A percentile compares a stretch with the other conserved stretches of the same genome.
Conservation (phyloP, 441 rosid genomes). For the Mallotus repandus region DNA sequence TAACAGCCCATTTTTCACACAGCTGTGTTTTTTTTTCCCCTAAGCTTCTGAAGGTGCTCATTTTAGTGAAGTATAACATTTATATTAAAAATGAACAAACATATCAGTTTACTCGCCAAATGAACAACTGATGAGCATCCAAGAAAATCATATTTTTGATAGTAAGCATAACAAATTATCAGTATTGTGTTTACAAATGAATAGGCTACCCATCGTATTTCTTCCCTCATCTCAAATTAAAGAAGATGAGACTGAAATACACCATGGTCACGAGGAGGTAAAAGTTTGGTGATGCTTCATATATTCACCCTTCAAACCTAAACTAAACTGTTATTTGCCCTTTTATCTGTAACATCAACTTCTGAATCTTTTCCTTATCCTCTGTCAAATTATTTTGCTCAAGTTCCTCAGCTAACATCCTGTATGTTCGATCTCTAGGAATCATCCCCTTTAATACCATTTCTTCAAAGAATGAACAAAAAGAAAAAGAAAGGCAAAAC, state of each 20-base stretch:
- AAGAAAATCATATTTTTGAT: not conserved
- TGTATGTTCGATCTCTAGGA: conserved; percentile 47
- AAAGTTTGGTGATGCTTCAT: not conserved
- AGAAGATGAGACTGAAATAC: no score
- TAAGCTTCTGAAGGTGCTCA: no score
- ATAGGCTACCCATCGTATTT: not conserved
- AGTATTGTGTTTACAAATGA: not conserved
- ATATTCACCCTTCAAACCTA: not conserved
- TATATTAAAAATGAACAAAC: no score
- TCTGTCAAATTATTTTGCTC: conserved; percentile 45
- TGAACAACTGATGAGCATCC: not conserved
- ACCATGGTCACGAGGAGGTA: no score
- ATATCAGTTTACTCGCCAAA: no score
- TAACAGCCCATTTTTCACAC: no score
- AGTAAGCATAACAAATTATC: not conserved
- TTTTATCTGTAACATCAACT: conserved; percentile 30
- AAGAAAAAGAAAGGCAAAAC: no score
- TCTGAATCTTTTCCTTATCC: conserved; percentile 46
- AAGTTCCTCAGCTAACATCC: conserved; percentile 51
- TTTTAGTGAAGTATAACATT: no score
- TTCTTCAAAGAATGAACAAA: conserved; percentile 61
- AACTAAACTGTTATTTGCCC: not conserved
- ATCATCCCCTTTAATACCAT: conserved; percentile 56
- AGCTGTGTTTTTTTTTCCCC: no score
- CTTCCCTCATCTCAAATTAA: not conserved